Conservation (phyloP, 495 filamentous ascomycete genomes). For the Hypoxylon lienhwacheense region DNA sequence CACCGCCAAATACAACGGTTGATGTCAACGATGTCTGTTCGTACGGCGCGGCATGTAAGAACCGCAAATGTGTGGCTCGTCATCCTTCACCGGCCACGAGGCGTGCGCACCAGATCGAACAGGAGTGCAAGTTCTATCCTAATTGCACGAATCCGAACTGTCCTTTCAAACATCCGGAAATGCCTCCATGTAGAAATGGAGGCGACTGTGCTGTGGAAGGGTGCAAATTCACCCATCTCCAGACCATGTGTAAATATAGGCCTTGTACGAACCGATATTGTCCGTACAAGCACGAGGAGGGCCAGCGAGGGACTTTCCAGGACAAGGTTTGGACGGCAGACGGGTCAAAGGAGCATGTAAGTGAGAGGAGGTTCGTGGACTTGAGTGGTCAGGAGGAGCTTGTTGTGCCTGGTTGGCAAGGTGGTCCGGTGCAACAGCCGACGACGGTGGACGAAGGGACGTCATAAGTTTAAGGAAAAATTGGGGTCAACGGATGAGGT, state of each 20-base stretch:
- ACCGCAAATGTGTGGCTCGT: slow-evolving; percentile 85
- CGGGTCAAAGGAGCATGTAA: slow-evolving; percentile 66
- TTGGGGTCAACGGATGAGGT: background rate
- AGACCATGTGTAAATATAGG: slow-evolving; percentile 83
- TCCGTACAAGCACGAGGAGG: slow-evolving; percentile 88
- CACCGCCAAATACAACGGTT: slow-evolving; percentile 71
- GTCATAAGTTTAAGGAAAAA: slow-evolving; percentile 15
- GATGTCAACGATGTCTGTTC: slow-evolving; percentile 80
- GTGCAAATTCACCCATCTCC: slow-evolving; percentile 87
- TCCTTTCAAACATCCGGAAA: slow-evolving; percentile 83
- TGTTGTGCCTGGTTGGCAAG: slow-evolving; percentile 65
- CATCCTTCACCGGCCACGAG: slow-evolving; percentile 90
- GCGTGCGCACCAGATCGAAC: slow-evolving; percentile 72
- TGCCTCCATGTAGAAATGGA: slow-evolving; percentile 83
- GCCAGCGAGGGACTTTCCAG: slow-evolving; percentile 75
- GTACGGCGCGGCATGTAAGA: slow-evolving; percentile 90
- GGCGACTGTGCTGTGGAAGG: slow-evolving; percentile 80
- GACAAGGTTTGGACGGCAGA: slow-evolving; percentile 90
- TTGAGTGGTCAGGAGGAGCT: slow-evolving; percentile 70
- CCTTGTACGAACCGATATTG: slow-evolving; percentile 86
- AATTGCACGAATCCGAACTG: slow-evolving; percentile 88
- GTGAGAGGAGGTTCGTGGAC: slow-evolving; percentile 90
- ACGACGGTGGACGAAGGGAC: slow-evolving; percentile 12
- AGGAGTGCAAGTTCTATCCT: slow-evolving; percentile 92
- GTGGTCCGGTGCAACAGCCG: slow-evolving; percentile 25